Percentiles rank a stretch among this genome's conserved stretches.
Conservation (phyloP, 192 early-diverging fungal species). For the Globomyces pollinis-pini region DNA sequence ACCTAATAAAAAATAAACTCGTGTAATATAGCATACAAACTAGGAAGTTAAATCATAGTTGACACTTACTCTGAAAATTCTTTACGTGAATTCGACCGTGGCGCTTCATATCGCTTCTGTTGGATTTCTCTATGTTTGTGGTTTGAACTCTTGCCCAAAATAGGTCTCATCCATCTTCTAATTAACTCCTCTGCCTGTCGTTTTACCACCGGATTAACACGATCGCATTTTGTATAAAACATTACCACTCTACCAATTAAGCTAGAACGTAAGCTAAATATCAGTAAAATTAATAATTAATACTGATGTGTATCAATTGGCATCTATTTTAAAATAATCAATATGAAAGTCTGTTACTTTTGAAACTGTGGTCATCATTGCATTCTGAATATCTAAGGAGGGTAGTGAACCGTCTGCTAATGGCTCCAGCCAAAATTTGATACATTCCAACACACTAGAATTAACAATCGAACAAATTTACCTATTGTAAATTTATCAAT, state of each 20-base stretch:
- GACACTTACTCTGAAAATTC: too few species aligned
- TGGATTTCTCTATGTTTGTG: conserved; percentile 31
- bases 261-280: conserved; percentile 62
- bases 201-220: conserved; percentile 59
- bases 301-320: conserved; percentile 67
- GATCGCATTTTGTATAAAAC: conserved; percentile 83
- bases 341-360: conserved; percentile 34
- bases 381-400: conserved; percentile 77
- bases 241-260: conserved; percentile 75
- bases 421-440: conserved; percentile 87
- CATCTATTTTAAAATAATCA: conserved; percentile 40
- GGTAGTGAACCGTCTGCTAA: conserved; percentile 82
- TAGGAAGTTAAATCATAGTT: too few species aligned
- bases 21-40: too few species aligned
- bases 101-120: not conserved
- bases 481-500: too few species aligned
- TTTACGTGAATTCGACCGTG: not conserved
- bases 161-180: conserved; percentile 71
- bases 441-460: conserved; percentile 73
- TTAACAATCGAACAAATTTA: too few species aligned
- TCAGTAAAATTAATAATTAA: too few species aligned
- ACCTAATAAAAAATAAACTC: too few species aligned
- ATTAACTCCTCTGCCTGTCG: conserved; percentile 68
- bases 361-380: conserved; percentile 62
- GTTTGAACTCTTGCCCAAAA: conserved; percentile 66